These are phyloP conservation scores for Torulaspora franciscae DNA, from an alignment of 805 yeast species.

Conservation along the genomic window DNA sequence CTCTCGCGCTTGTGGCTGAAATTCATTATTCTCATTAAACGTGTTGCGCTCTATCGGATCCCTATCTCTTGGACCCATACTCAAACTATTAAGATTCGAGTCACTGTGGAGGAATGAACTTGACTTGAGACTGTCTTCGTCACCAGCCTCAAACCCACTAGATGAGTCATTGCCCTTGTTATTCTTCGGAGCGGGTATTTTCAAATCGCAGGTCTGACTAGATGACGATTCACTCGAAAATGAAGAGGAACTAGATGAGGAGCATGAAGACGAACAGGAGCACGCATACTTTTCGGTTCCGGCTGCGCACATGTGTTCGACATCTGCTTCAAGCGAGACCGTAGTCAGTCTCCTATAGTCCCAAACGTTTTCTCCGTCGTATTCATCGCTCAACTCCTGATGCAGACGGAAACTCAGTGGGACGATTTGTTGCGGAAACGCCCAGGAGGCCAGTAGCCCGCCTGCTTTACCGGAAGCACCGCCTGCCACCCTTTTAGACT, in stretches of 20 bases:
- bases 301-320: slow-evolving; percentile 33
- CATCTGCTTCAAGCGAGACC: slow-evolving; percentile 79
- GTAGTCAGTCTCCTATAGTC: slow-evolving; percentile 88
- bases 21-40: slow-evolving; percentile 1
- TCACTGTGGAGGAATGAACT: slow-evolving; percentile 10
- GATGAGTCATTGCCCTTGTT: slow-evolving; percentile 2
- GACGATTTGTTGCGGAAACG: slow-evolving; percentile 92
- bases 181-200: slow-evolving; percentile 13
- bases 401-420: slow-evolving; percentile 83
- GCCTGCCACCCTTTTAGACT: slow-evolving; percentile 89
- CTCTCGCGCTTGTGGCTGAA: not conserved
- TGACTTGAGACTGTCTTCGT: slow-evolving; percentile 19
- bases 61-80: slow-evolving; percentile 1
- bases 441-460: slow-evolving; percentile 91
- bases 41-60: not conserved
- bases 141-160: slow-evolving; percentile 19
- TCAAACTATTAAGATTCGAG: slow-evolving; percentile 4
- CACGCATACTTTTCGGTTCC: slow-evolving; percentile 8
- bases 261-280: not conserved
- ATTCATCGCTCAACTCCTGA: slow-evolving; percentile 71
- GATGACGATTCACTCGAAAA: slow-evolving; percentile 1
- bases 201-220: slow-evolving; percentile 4
- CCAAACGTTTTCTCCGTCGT: slow-evolving; percentile 84
- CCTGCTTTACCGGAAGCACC: slow-evolving; percentile 99
- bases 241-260: slow-evolving; percentile 6